phyloP scores from a whole-genome alignment of 129 eudicot species.

The Chrysanthemum makinoi region DNA sequence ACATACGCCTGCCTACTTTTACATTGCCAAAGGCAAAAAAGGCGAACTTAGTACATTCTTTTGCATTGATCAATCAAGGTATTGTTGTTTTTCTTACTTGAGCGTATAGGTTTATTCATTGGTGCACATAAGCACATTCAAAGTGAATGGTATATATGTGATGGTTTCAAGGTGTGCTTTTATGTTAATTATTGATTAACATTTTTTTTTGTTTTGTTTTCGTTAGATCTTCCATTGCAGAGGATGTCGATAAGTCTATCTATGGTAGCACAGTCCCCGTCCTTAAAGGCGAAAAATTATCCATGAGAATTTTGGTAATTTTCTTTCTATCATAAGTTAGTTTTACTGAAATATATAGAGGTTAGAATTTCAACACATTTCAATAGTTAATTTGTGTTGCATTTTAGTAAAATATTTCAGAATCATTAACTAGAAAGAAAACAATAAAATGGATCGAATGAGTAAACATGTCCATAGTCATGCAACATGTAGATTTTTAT shows the following conservation, averaged over 20 bases:
- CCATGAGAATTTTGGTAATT: constrained; percentile 66
- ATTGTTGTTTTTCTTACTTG: neutral
- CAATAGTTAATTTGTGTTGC: no score
- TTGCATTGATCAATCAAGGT: constrained; percentile 61
- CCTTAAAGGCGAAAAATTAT: constrained; percentile 62
- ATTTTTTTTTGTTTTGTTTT: neutral
- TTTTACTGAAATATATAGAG: no score
- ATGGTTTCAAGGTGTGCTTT: neutral
- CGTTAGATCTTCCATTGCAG: constrained; percentile 68
- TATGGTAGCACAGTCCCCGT: constrained; percentile 79
- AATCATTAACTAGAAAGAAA: no score
- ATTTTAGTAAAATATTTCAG: no score
- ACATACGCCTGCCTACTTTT: constrained; percentile 56
- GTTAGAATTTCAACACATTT: no score
- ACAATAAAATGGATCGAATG: no score
- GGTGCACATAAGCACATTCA: constrained; percentile 10
- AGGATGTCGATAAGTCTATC: constrained; percentile 56
- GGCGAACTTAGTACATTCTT: constrained; percentile 41
- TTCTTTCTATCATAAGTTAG: neutral
- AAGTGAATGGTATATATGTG: neutral
- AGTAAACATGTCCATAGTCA: no score
- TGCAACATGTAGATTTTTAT: no score
- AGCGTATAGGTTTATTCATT: neutral
- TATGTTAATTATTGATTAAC: neutral
- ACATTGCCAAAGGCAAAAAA: constrained; percentile 38